Evolutionary conservation across 345 rosid species (phyloP), one percentile per base, ranked within the genome.

Genomic region (Cardamine occulta): DNA sequence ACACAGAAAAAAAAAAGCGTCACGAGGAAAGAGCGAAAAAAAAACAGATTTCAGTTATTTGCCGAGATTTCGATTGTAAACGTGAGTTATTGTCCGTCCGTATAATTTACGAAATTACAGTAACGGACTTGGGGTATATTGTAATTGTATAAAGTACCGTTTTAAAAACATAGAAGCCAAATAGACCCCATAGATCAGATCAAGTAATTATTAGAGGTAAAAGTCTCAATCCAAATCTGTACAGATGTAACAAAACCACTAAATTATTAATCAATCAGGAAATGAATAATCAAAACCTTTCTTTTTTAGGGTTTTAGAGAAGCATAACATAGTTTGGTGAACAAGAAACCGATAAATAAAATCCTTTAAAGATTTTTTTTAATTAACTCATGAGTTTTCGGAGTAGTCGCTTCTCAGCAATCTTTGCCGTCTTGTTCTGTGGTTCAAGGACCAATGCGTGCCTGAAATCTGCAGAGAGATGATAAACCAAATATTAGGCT

Each of bases 371-470:
- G 17, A n/a, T 9, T 18, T 10, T 10, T 26, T 7, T 39, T 19
- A n/a, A 5, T 47, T 68, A n/a, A 52, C 84, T 79, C 82, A 85
- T 76, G 80, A 76, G 71, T 80, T 88, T 86, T 48, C 86, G 77
- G 12, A 94, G n/a, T n/a, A n/a, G 87, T 76, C 98, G 82, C 79
- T 82, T 87, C 63, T 86, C 96, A 7, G 92, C 90, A 2, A 12
- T 24, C 68, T 65, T 83, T 28, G 98, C 98, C 0, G 68, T 86
- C 83, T 94, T 94, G 72, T 94, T 94, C 19, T 89, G 93, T 1
- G 98, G 98, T 75, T 91, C 98, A 29, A 91, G 95, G 75, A 91
- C 97, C 62, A 82, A 86, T 6, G 97, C 97, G 60, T 87, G 87
- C 80, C 77, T 86, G 87, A 91, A 94, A 88, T 94, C 98, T 94